phyloP scores from a whole-genome alignment of 495 filamentous ascomycete genomes.

The Hypomontagnella monticulosa region DNA sequence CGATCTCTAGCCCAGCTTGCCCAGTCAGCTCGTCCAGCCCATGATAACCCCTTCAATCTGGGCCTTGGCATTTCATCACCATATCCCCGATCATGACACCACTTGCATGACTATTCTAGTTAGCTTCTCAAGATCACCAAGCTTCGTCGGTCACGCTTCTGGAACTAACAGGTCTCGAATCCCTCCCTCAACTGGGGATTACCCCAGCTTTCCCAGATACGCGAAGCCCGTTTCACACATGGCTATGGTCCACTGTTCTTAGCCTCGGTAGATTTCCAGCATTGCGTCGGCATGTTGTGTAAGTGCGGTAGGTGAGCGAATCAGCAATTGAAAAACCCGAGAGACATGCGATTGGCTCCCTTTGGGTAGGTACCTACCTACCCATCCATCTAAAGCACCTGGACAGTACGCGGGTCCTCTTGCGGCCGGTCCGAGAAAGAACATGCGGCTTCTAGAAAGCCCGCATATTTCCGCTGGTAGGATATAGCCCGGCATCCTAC shows the following conservation, averaged over 20 bases:
- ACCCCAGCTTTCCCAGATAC: constrained; percentile 43
- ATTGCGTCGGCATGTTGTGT: constrained; percentile 13
- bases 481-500: constrained; percentile 15
- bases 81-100: constrained; percentile 23
- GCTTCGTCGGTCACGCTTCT: constrained; percentile 5
- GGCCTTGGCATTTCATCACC: constrained; percentile 35
- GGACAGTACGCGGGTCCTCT: background rate
- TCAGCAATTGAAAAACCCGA: background rate
- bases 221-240: constrained; percentile 22
- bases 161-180: constrained; percentile 18
- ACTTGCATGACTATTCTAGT: constrained; percentile 24
- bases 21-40: background rate
- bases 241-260: constrained; percentile 27
- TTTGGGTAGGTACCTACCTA: background rate
- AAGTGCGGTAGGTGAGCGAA: background rate
- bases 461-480: constrained; percentile 34
- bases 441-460: constrained; percentile 24
- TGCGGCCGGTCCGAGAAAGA: constrained; percentile 7
- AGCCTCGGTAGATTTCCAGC: constrained; percentile 14
- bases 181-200: constrained; percentile 16
- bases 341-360: background rate
- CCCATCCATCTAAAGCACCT: background rate
- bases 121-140: constrained; percentile 14
- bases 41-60: constrained; percentile 11
- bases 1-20: background rate